phyloP scores from a whole-genome alignment of 2,329 filamentous ascomycete species.

The Phialemonium atrogriseum region DNA sequence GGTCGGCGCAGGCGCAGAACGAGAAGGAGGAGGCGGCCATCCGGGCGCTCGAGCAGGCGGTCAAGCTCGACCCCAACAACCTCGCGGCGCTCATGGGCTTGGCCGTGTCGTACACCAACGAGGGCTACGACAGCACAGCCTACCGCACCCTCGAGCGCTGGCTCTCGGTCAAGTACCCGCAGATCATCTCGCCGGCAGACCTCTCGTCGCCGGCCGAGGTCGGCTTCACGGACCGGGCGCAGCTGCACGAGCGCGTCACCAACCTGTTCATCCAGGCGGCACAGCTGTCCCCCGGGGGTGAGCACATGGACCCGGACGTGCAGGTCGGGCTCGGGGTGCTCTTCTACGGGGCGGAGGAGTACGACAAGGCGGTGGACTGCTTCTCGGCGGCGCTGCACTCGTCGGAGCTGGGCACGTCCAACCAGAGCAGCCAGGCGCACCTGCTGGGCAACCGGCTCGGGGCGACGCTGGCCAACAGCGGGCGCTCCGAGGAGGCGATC shows the following conservation, averaged over 20 bases:
- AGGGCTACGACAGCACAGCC: conserved; percentile 94
- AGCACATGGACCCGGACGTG: conserved; percentile 96
- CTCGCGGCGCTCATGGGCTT: conserved; percentile 88
- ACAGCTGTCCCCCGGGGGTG: conserved; percentile 82
- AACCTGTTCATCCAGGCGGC: conserved; percentile 86
- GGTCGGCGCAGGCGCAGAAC: conserved; percentile 91
- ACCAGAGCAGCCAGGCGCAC: conserved; percentile 79
- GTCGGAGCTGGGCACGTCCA: conserved; percentile 74
- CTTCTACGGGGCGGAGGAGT: conserved; percentile 96
- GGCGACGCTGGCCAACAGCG: conserved; percentile 90
- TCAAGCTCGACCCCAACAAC: conserved; percentile 82
- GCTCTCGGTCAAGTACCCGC: conserved; percentile 91
- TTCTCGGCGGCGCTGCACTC: conserved; percentile 86
- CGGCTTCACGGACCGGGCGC: conserved; percentile 87
- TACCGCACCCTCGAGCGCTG: conserved; percentile 95
- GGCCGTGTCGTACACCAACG: conserved; percentile 95
- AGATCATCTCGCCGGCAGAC: conserved; percentile 64
- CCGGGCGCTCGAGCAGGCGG: conserved; percentile 80
- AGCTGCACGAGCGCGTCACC: conserved; percentile 85
- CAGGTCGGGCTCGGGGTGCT: conserved; percentile 94
- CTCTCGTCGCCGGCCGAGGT: conserved; percentile 72
- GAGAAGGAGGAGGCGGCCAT: conserved; percentile 97
- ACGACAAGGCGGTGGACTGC: conserved; percentile 97
- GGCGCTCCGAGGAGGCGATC: conserved; percentile 90
- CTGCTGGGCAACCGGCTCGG: conserved; percentile 96